phyloP scores from a whole-genome alignment of 169 alveolate species.

The Condylostoma magnum region DNA sequence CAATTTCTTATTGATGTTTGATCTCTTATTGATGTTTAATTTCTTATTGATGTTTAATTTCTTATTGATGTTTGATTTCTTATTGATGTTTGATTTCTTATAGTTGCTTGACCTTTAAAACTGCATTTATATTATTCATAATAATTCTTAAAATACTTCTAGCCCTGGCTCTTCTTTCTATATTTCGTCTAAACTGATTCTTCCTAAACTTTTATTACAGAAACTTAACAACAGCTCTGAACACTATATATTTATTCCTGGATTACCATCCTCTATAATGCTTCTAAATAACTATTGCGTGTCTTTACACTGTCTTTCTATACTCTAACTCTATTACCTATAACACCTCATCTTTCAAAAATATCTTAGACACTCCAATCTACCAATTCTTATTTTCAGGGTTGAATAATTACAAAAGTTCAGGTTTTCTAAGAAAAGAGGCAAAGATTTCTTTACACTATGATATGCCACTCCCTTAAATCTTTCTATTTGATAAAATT shows the following conservation, averaged over 20 bases:
- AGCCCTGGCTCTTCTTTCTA: no score
- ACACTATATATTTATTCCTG: background rate
- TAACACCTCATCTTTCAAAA: constrained; percentile 36
- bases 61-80: no score
- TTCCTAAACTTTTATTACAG: background rate
- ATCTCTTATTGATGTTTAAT: no score
- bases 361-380: constrained; percentile 48
- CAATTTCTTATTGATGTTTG: no score
- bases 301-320: background rate
- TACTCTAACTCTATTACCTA: background rate
- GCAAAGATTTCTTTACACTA: constrained; percentile 37
- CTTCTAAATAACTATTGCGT: background rate
- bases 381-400: constrained; percentile 26
- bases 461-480: constrained; percentile 19
- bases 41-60: no score
- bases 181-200: no score
- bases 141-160: no score
- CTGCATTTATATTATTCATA: no score
- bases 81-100: no score
- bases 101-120: no score
- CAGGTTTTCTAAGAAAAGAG: constrained; percentile 26
- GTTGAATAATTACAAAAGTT: constrained; percentile 5
- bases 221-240: background rate
- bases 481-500: constrained; percentile 54
- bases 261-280: background rate